Conservation (phyloP, 495 filamentous ascomycete species). For the Talaromyces nanjingensis region DNA sequence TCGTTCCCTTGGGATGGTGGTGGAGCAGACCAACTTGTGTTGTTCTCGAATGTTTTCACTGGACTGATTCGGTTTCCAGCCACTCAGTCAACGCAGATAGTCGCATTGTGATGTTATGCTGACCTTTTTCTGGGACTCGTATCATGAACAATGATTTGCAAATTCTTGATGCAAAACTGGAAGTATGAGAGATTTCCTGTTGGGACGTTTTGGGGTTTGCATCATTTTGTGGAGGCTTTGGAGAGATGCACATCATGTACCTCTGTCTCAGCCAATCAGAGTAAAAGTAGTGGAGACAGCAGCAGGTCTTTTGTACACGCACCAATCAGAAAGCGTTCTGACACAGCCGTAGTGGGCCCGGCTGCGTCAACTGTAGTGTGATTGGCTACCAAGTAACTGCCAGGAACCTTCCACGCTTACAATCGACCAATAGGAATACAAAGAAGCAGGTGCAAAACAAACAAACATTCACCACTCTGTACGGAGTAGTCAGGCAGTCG, state of each 20-base stretch:
- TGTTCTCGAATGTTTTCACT: neutral
- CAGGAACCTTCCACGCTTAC: neutral
- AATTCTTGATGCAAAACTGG: neutral
- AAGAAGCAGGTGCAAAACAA: neutral
- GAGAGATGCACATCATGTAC: too few relatives aligned
- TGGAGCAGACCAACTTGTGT: neutral
- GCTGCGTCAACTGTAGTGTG: neutral
- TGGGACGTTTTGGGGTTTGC: neutral
- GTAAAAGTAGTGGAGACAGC: neutral
- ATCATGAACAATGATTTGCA: neutral
- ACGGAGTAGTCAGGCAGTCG: too few relatives aligned
- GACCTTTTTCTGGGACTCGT: neutral
- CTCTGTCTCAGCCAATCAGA: neutral
- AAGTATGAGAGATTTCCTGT: neutral
- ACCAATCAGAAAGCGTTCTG: neutral
- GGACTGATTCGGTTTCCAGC: neutral
- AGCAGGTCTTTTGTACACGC: neutral
- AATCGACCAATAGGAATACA: neutral
- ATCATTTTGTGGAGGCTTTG: neutral
- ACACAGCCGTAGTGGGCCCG: neutral
- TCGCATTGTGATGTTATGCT: neutral
- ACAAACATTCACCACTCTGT: neutral
- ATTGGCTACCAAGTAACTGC: neutral
- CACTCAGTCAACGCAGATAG: neutral
- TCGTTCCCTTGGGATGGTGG: neutral